Evolutionary conservation across 2,329 filamentous ascomycete species (phyloP), one percentile per base, ranked within the genome.

Genomic region (Lasiodiplodia theobromae): DNA sequence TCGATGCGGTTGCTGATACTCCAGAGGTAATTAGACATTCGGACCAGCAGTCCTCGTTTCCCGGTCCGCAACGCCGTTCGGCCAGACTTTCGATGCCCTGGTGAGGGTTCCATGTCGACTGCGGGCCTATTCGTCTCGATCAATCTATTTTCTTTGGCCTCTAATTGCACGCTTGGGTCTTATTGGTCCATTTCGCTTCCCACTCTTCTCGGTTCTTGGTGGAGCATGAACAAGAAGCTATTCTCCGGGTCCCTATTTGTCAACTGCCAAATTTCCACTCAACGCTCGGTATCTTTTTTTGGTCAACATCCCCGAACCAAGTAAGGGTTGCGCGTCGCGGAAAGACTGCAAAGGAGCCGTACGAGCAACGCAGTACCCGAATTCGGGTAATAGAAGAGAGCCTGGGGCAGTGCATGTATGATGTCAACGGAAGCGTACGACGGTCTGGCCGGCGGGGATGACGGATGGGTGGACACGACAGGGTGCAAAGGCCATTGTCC

Each of bases 101-200:
- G 8, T 12, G 47, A 31, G n/a, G 23, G 60, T 38, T 51, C 47
- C 60, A 40, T 18, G 60, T 52, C 23, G 16, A 28, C 60, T 51
- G 60, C 60, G 60, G 60, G 60, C 47, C 47, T 31, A 21, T 64
- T 21, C 44, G 31, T 52, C 60, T 64, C 34, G 31, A 40, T 21
- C 31, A 52, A 64, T 52, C 47, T 52, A 51, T 64, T 62, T 25
- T 12, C 14, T 47, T 47, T 47, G n/a, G 23, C 47, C 28, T 64
- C 60, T 52, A 18, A 64, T 64, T 64, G 60, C 28, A 52, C 38
- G 60, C 21, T 52, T 23, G 60, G 37, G 44, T 64, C 60, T 38
- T 52, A 38, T 64, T 64, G 60, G 60, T 64, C 60, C 60, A 52
- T 64, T 49, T 64, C 60, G 60, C 60, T 64, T 64, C 60, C n/a